phyloP scores from a whole-genome alignment of 345 rosid genomes.

The Toxicodendron radicans region DNA sequence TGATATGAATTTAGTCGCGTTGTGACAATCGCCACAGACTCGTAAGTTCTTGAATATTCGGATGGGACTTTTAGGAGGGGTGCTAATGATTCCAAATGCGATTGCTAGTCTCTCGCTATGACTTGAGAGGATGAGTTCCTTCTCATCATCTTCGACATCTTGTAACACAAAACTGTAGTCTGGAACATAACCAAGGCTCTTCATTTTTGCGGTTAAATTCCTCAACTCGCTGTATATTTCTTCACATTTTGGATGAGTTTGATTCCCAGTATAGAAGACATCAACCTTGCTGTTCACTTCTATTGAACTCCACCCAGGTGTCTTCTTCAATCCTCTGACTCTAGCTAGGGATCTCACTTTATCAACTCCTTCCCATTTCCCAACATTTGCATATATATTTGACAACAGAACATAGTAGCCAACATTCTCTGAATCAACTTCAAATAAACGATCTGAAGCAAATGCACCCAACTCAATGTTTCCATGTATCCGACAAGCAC shows the following conservation, averaged over 20 bases:
- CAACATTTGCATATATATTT: conserved; percentile 55
- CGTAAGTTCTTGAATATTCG: conserved; percentile 57
- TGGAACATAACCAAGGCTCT: conserved; percentile 52
- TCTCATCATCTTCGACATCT: conserved; percentile 66
- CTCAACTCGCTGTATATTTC: conserved; percentile 43
- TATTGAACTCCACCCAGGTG: conserved; percentile 67
- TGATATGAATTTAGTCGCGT: conserved; percentile 36
- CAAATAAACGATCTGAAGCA: conserved; percentile 51
- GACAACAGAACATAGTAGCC: conserved; percentile 60
- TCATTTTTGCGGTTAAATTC: conserved; percentile 41
- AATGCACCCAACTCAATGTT: conserved; percentile 39
- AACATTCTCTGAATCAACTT: conserved; percentile 52
- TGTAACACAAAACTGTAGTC: conserved; percentile 55
- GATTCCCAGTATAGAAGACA: conserved; percentile 56
- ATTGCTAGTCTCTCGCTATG: conserved; percentile 64
- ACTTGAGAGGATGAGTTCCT: conserved; percentile 54
- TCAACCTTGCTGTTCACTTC: conserved; percentile 47
- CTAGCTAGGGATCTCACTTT: conserved; percentile 44
- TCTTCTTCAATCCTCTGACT: conserved; percentile 54
- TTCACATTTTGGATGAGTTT: conserved; percentile 40
- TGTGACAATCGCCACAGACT: conserved; percentile 51
- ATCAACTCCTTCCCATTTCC: conserved; percentile 57
- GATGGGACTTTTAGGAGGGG: conserved; percentile 41
- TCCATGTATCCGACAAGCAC: conserved; percentile 58
- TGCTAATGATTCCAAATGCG: conserved; percentile 47